Base-by-base conservation (phyloP, 1,284 basidiomycete genomes). In the Anthracocystis walkeri region DNA sequence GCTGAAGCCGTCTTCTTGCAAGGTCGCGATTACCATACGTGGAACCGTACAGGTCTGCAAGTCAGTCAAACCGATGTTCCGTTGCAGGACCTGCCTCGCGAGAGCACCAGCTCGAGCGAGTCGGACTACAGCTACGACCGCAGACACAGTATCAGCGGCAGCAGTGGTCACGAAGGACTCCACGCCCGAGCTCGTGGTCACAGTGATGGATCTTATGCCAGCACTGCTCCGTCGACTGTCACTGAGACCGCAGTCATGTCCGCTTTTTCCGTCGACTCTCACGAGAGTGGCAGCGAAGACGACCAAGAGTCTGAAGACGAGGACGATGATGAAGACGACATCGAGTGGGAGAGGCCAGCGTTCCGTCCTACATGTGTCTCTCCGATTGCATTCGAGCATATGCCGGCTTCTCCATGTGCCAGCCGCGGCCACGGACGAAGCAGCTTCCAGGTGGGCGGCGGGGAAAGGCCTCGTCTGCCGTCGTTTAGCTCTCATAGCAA, bases 71-170 rank as follows among this genome's bases (percentile, higher is more conserved):
- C 35, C 21, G 33, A 23, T 20, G 35, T 56, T 4, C 40, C 29
- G 40, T 8, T 57, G 16, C 40, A 23, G 12, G 54, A 64, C 23
- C 42, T 64, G 46, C 61, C 61, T 25, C 54, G 61, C 12, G 61
- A 64, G 45, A 64, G 61, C 33, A 42, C n/a, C 16, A 64, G 61
- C 61, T 64, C 55, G 41, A 45, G 54, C 55, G 48, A 45, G 27
- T 50, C 58, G 2, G 58, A 61, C 6, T 61, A 63, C 54, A 45
- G 38, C 48, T 61, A 54, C 38, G 51, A 54, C 11, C 55, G 55
- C 45, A 38, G 61, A 48, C 61, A 64, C 55, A 64, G 55, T 20
- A 52, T 52, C 54, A 57, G 49, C 33, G 54, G 61, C n/a, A 64
- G 61, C 25, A 45, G 45, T 31, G 61, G 54, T 40, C 61, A 64